Evolutionary conservation across 805 yeast genomes (phyloP), one percentile per base, ranked within the genome.

Genomic region (Candida boleticola): DNA sequence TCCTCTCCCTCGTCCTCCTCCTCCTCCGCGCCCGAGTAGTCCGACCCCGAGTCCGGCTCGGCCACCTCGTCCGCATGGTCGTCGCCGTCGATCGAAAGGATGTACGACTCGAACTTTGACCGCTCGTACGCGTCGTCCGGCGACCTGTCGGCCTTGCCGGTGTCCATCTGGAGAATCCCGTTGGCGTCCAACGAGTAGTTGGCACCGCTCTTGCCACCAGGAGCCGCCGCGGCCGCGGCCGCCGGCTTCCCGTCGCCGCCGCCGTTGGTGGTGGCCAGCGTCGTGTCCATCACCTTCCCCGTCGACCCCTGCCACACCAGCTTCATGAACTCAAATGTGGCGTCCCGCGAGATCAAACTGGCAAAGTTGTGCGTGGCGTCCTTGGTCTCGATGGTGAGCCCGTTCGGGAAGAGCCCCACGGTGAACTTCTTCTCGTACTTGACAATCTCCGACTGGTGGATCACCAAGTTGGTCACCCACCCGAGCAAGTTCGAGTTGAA

Each of bases 401-500:
- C 97, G 58, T 92, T 92, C 18, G 96, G 95, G 55, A 92, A 89
- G 19, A 92, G 68, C 0, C 95, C 96, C 4, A 88, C 97, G 0
- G 97, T 89, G 16, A 82, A 74, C 44, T 82, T 84, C 61, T 88
- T 87, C 54, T 92, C 97, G 51, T 89, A 78, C 22, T 76, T 70
- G 9, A 74, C 70, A 20, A 93, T 79, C 42, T 89, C 96, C 36
- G 74, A 78, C 50, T 82, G 76, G 0, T 88, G 81, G 16, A 93
- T 74, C 2, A 84, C 76, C 29, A 90, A 66, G 48, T 79, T 85
- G 7, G 97, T 88, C 9, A 89, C 85, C 96, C 97, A 90, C 1
- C 96, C 97, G 35, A 92, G 66, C 30, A 93, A 70, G 51, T 84
- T 85, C 5, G 97, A 85, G 57, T 89, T 83, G 72, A 93, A 93